phyloP scores from a whole-genome alignment of 805 yeast species.

The Dipodascus geniculatus region DNA sequence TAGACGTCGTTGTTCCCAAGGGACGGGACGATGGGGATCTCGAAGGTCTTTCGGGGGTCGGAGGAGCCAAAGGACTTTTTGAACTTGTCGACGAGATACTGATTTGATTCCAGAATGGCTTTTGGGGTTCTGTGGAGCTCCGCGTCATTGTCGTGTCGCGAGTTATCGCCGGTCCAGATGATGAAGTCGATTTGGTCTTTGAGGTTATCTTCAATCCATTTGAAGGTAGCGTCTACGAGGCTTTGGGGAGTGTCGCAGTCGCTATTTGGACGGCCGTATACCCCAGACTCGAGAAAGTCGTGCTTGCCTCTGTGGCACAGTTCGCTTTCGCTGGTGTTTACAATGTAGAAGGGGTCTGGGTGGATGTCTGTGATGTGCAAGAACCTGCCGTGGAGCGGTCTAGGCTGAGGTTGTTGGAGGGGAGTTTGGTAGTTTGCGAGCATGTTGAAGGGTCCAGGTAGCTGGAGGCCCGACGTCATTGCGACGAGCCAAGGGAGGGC shows the following conservation, averaged over 20 bases:
- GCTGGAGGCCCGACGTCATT: not conserved
- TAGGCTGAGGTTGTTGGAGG: not conserved
- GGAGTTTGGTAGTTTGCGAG: not conserved
- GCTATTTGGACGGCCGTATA: constrained; percentile 59
- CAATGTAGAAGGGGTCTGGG: constrained; percentile 61
- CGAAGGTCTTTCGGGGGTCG: constrained; percentile 12
- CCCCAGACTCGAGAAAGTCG: constrained; percentile 36
- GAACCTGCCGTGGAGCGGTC: constrained; percentile 56
- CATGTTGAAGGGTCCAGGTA: not conserved
- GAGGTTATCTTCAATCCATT: constrained; percentile 54
- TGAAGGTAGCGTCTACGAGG: constrained; percentile 48
- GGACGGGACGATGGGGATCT: constrained; percentile 47
- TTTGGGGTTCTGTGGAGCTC: constrained; percentile 58
- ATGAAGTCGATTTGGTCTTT: constrained; percentile 74
- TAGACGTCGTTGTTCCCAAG: constrained; percentile 82
- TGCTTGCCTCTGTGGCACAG: constrained; percentile 44
- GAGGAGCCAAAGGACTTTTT: constrained; percentile 27
- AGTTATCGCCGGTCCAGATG: constrained; percentile 86
- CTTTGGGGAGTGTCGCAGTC: constrained; percentile 71
- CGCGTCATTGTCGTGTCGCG: constrained; percentile 76
- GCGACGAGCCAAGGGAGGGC: not conserved
- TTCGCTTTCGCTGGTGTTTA: constrained; percentile 36
- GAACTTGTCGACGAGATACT: constrained; percentile 41
- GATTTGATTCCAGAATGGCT: constrained; percentile 60
- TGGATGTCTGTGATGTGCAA: constrained; percentile 78